Evolutionary conservation across 2,329 filamentous ascomycete genomes (phyloP), one percentile per base, ranked within the genome.

Genomic region (Fusarium sublunatum): DNA sequence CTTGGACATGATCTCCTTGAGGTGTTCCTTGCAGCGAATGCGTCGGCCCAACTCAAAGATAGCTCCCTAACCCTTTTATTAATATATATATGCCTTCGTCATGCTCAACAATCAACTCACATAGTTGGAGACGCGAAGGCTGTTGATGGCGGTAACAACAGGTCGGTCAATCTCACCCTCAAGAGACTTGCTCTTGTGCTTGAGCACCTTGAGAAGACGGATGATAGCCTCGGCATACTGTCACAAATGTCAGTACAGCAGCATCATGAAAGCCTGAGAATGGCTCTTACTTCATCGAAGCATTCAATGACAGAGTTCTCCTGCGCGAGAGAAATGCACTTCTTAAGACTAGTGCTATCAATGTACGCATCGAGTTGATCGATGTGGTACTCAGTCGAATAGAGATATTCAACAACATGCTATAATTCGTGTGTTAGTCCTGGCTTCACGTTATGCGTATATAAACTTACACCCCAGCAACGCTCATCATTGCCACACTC

Each of bases 161-260:
- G 65, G 70, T 28, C 67, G 66, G 47, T 72, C 72, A 10, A 69
- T 50, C 47, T 72, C 70, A 19, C 69, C 70, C 35, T 71, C 68
- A 6, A 74, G 66, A 31, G 65, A 52, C 47, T 63, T 56, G 45
- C 58, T 64, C 58, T 72, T 65, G 15, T 72, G 51, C 46, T 67
- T 58, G 54, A 73, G 53, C 9, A 69, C 47, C 36, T 54, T 57
- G 10, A 74, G 65, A 7, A 73, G 53, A 11, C 59, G 64, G 46
- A 73, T 72, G 25, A 74, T n/a, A 26, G 70, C 47, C 12, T 72
- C 65, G 9, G 72, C 72, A 48, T 74, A 74, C 72, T 73, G 19
- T 22, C 8, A 7, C 12, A n/a, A 3, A 6, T 28, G 9, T 58
- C 25, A 45, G 51, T 12, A 32, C 9, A 32, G 9, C 25, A 10